Conservation (phyloP, 441 rosid genomes). For the Lepidium campestre region DNA sequence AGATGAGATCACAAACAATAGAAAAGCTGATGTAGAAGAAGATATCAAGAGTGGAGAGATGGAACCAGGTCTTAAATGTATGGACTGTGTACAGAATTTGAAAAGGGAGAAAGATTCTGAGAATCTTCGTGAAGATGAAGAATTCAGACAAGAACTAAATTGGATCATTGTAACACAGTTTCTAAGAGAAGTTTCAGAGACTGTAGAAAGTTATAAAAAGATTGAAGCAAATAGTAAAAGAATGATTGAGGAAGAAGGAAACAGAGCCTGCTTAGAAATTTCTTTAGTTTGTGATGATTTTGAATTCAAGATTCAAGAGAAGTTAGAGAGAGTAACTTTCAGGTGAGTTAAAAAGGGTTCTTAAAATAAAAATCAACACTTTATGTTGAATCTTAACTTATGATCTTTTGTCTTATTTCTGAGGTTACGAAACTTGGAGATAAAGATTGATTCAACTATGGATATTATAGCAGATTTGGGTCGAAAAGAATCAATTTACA, state of each 20-base stretch:
- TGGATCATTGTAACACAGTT: slow-evolving; percentile 15
- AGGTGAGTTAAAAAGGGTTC: slow-evolving; percentile 34
- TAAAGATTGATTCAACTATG: slow-evolving; percentile 22
- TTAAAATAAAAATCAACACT: background rate
- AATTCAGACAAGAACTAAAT: slow-evolving; percentile 16
- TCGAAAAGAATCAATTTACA: slow-evolving; percentile 43
- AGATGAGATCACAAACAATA: slow-evolving; percentile 22
- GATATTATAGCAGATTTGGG: slow-evolving; percentile 24
- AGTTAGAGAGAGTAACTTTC: slow-evolving; percentile 30
- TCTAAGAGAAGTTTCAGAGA: slow-evolving; percentile 32
- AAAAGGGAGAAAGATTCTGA: slow-evolving; percentile 2
- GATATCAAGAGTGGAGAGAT: slow-evolving; percentile 11
- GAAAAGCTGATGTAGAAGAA: background rate
- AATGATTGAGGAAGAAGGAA: slow-evolving; percentile 7
- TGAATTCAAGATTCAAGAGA: slow-evolving; percentile 32
- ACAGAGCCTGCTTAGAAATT: slow-evolving; percentile 17
- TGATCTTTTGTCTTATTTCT: background rate
- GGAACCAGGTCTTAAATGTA: slow-evolving; percentile 27
- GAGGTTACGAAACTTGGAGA: slow-evolving; percentile 49
- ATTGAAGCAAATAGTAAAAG: slow-evolving; percentile 18
- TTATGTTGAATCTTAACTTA: background rate
- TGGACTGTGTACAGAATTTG: slow-evolving; percentile 17
- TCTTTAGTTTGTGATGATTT: slow-evolving; percentile 32
- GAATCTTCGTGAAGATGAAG: slow-evolving; percentile 13
- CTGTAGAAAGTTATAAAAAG: slow-evolving; percentile 26